These are phyloP conservation scores for Dictyostelium intermedium DNA, from an alignment of 78 protist species.

Conservation along the genomic window DNA sequence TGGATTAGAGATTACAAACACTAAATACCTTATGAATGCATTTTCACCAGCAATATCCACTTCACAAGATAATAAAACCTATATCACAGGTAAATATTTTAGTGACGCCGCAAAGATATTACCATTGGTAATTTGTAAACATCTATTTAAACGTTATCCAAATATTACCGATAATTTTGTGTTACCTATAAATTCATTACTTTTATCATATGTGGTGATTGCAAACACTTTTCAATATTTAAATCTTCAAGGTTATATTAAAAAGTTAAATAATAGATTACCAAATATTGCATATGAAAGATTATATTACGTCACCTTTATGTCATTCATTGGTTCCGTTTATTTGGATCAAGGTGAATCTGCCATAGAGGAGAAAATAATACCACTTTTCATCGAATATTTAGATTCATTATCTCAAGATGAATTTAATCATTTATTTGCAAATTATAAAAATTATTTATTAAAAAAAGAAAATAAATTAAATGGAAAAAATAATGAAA, in stretches of 20 bases:
- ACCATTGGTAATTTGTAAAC: conserved; percentile 11
- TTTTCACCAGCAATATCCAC: background rate
- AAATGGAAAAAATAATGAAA: background rate
- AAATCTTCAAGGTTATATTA: conserved; percentile 10
- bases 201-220: conserved; percentile 3
- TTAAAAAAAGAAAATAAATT: background rate
- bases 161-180: background rate
- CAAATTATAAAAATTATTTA: background rate
- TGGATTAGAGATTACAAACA: background rate
- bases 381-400: conserved; percentile 16
- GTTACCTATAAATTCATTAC: background rate
- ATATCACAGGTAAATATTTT: background rate
- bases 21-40: background rate
- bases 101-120: background rate
- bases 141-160: conserved; percentile 22
- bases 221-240: conserved; percentile 22
- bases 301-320: background rate
- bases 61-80: background rate
- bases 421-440: conserved; percentile 8
- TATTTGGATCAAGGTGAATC: conserved; percentile 12
- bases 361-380: background rate
- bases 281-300: conserved; percentile 9
- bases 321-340: conserved; percentile 41
- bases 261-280: background rate
- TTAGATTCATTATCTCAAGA: conserved; percentile 1